Evolutionary conservation across 352 stramenopile species (phyloP), one percentile per base, ranked within the genome.

Genomic region (Phytophthora europaea): DNA sequence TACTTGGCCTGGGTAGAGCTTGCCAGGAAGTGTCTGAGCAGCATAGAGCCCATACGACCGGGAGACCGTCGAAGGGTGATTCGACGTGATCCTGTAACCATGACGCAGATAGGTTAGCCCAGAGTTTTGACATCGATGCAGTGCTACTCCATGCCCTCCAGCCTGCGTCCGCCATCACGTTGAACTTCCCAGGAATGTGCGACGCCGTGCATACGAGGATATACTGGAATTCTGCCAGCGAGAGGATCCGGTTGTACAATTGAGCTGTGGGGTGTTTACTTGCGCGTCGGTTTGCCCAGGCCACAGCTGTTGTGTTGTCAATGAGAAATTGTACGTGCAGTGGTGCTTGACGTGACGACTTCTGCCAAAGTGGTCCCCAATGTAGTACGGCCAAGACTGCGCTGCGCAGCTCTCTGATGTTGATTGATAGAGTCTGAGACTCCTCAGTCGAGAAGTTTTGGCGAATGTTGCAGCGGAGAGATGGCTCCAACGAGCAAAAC

Each of bases 201-300:
- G 61, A 53, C 10, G 73, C 55, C 0, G 73, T 58, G 10, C 68
- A 67, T 2, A 47, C 22, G 3, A 78, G 18, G 10, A 67, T 53
- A 38, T 67, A 75, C 31, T 72, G 52, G n/a, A 80, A 69, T 26
- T 80, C 73, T 0, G 61, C 65, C 16, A 76, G 16, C 0, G 50
- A 77, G 0, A 80, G 15, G 0, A 77, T 22, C 0, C 68, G 48
- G n/a, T 69, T 69, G 20, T 67, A 65, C 0, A 73, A 16, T 23
- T 73, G 33, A 3, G 53, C 40, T 5, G 50, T 62, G 0, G 38
- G 40, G 3, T 65, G 20, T 22, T 34, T 40, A 18, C 34, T 67
- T 2, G 31, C 6, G 1, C 67, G 67, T 12, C 12, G 20, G 50
- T 61, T 74, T 47, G 59, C 26, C 53, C 52, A 74, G 20, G 43